These are phyloP conservation scores for Xylariaceae sp. DNA, from an alignment of 2,329 filamentous ascomycete genomes.

Conservation along the genomic window DNA sequence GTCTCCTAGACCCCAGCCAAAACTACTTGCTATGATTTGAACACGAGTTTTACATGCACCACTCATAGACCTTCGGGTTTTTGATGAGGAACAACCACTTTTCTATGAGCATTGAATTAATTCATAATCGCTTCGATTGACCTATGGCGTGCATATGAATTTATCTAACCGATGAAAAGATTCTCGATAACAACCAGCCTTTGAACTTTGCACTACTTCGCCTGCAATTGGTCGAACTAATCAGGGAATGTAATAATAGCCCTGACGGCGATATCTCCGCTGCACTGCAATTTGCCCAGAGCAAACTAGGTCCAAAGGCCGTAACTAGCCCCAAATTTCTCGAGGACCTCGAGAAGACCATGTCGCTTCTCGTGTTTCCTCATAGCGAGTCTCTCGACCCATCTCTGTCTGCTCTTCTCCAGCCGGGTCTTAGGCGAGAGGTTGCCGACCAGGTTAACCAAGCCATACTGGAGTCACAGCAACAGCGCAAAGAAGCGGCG, in stretches of 20 bases:
- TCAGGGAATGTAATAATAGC: constrained; percentile 66
- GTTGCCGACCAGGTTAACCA: constrained; percentile 90
- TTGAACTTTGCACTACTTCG: constrained; percentile 88
- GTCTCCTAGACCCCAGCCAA: background rate
- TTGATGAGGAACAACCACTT: constrained; percentile 85
- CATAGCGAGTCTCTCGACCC: constrained; percentile 71
- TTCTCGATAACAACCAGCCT: constrained; percentile 76
- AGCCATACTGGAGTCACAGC: constrained; percentile 73
- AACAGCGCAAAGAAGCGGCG: constrained; percentile 70
- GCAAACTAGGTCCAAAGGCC: constrained; percentile 81
- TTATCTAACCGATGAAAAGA: constrained; percentile 49
- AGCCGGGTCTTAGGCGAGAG: constrained; percentile 72
- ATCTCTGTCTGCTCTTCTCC: constrained; percentile 69
- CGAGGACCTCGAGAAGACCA: constrained; percentile 83
- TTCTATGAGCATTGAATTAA: constrained; percentile 60
- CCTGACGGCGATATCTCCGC: constrained; percentile 69
- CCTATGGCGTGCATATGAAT: background rate
- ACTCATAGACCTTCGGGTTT: constrained; percentile 88
- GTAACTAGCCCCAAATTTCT: constrained; percentile 78
- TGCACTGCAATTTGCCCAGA: constrained; percentile 81
- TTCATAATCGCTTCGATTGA: background rate
- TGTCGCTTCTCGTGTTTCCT: constrained; percentile 86
- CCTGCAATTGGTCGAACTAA: constrained; percentile 90
- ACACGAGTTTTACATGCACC: constrained; percentile 92
- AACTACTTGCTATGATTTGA: constrained; percentile 78